Evolutionary conservation across 345 rosid genomes (phyloP).

Genomic region (Reutealis trisperma): DNA sequence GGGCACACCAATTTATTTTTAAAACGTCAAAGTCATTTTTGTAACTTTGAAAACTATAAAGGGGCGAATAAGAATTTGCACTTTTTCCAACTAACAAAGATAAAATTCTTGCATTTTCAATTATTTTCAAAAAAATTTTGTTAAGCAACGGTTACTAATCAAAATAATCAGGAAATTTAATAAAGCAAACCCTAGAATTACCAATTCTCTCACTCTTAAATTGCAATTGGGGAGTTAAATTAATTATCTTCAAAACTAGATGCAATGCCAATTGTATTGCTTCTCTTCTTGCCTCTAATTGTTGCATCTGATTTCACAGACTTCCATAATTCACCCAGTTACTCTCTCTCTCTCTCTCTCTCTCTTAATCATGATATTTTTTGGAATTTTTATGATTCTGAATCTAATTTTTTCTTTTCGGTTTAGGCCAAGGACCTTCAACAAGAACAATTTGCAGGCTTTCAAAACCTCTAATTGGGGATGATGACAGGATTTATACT

Average conservation of each 20-base stretch:
- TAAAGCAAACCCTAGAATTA: neutral
- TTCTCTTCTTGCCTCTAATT: conserved; percentile 4
- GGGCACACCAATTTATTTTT: no score
- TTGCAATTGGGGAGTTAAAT: neutral
- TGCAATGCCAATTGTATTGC: conserved; percentile 1
- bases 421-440: conserved; percentile 33
- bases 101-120: no score
- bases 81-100: no score
- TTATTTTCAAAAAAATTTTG: neutral
- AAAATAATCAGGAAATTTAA: neutral
- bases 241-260: neutral
- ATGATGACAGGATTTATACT: conserved; percentile 62
- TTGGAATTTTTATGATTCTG: neutral
- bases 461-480: conserved; percentile 66
- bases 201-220: neutral
- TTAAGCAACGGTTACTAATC: conserved; percentile 4
- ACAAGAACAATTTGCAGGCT: conserved; percentile 41
- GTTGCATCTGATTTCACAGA: neutral
- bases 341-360: neutral
- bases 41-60: no score
- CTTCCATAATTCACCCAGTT: conserved; percentile 5
- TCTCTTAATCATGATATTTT: no score
- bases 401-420: neutral
- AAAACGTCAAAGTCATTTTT: no score
- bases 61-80: no score